Conservation (phyloP, 306 rosid species). For the Glycyrrhiza uralensis region DNA sequence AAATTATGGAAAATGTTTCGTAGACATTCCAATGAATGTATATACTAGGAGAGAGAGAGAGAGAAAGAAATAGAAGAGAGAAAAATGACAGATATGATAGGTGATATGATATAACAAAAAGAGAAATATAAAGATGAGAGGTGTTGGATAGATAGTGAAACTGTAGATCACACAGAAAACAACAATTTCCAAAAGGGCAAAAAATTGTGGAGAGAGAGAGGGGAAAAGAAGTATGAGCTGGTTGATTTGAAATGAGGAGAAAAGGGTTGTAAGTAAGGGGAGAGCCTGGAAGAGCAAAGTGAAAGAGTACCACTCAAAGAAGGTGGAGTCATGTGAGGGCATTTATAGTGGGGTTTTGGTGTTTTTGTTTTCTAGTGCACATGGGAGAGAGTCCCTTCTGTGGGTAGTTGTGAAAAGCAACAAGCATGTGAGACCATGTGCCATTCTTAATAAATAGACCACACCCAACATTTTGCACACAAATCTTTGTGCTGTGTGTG, state of each 20-base stretch:
- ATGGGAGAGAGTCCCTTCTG: conserved; percentile 50
- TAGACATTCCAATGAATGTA: too few relatives aligned
- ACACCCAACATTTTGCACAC: conserved; percentile 25
- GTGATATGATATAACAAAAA: too few relatives aligned
- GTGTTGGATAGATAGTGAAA: too few relatives aligned
- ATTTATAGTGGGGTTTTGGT: conserved; percentile 61
- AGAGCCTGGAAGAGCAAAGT: conserved; percentile 30
- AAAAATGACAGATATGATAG: too few relatives aligned
- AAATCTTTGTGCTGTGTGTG: conserved; percentile 18
- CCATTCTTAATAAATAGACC: conserved; percentile 48
- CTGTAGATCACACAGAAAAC: too few relatives aligned
- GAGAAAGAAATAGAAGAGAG: too few relatives aligned
- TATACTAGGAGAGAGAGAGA: too few relatives aligned
- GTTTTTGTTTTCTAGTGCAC: conserved; percentile 64
- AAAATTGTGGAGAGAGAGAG: not conserved
- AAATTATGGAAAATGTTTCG: too few relatives aligned
- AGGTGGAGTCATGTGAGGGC: conserved; percentile 61
- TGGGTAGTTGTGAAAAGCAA: conserved; percentile 40
- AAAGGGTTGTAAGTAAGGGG: conserved; percentile 18
- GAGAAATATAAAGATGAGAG: too few relatives aligned
- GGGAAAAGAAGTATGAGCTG: conserved; percentile 37
- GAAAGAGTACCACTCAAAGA: conserved; percentile 35
- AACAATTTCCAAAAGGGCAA: not conserved
- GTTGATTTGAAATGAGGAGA: conserved; percentile 52
- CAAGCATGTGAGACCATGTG: conserved; percentile 85